Conservation (phyloP, 2,329 filamentous ascomycete genomes). For the Aspergillus brunneoviolaceus region DNA sequence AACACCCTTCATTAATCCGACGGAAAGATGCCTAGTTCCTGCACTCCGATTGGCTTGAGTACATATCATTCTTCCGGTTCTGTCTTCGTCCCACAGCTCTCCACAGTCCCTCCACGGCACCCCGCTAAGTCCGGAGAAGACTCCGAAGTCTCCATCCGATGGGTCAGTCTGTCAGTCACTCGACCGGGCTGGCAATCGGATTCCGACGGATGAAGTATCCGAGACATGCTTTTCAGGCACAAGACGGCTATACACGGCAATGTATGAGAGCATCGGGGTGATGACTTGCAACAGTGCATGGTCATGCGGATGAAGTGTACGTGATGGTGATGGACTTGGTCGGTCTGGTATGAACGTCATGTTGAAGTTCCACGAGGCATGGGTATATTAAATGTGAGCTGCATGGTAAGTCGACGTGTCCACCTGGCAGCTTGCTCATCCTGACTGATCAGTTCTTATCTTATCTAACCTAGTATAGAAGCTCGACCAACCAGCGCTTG, state of each 20-base stretch:
- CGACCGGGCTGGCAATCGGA: background rate
- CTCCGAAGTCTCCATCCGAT: background rate
- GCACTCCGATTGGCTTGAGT: background rate
- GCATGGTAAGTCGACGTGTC: background rate
- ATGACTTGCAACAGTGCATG: background rate
- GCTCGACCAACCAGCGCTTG: too few species aligned
- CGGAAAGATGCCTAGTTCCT: background rate
- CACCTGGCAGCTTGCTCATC: too few species aligned
- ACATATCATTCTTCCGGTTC: too few species aligned
- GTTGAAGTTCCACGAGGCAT: background rate
- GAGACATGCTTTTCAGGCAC: background rate
- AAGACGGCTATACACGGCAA: constrained; percentile 4
- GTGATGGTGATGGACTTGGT: background rate
- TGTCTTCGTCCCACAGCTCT: background rate
- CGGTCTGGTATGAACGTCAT: background rate
- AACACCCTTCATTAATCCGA: background rate
- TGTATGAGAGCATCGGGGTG: background rate
- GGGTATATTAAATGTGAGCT: background rate
- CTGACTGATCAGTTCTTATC: background rate
- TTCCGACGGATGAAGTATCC: constrained; percentile 1
- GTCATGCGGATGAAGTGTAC: background rate
- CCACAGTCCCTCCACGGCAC: background rate
- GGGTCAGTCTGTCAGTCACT: background rate
- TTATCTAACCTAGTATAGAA: background rate
- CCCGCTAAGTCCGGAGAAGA: background rate